phyloP scores from a whole-genome alignment of 345 rosid species.

The Tarenaya hassleriana region DNA sequence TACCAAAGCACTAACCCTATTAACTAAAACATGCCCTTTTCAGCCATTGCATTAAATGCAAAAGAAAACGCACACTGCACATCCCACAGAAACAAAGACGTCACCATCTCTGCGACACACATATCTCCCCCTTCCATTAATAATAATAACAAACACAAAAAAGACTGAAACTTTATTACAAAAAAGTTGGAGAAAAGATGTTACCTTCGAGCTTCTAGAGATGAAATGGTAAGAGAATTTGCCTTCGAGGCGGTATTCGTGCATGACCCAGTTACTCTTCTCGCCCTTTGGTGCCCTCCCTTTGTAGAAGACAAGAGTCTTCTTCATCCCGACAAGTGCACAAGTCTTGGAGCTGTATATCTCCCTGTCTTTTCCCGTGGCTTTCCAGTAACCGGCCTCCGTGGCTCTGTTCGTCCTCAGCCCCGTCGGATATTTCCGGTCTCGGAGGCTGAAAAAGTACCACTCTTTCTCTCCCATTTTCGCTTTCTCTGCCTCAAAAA shows the following conservation, averaged over 20 bases:
- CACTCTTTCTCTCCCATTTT: constrained; percentile 98
- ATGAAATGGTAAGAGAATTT: constrained; percentile 80
- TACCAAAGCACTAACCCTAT: constrained; percentile 19
- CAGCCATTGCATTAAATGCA: constrained; percentile 28
- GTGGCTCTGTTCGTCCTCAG: constrained; percentile 91
- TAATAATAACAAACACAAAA: too few species aligned
- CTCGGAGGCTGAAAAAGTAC: constrained; percentile 90
- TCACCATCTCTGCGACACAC: constrained; percentile 27
- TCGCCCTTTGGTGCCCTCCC: constrained; percentile 96
- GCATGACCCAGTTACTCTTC: constrained; percentile 97
- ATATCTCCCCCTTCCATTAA: not conserved
- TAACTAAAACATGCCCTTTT: constrained; percentile 23
- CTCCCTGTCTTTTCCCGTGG: constrained; percentile 92
- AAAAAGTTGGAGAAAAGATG: not conserved
- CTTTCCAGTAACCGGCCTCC: constrained; percentile 97
- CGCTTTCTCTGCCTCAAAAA: constrained; percentile 49
- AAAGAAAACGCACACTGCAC: not conserved
- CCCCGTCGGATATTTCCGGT: constrained; percentile 92
- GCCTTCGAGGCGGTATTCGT: constrained; percentile 94
- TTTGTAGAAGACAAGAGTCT: constrained; percentile 82
- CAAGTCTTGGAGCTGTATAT: constrained; percentile 74
- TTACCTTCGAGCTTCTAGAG: constrained; percentile 78
- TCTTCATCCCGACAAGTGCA: constrained; percentile 97
- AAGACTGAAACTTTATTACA: not conserved
- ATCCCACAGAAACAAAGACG: constrained; percentile 13